Base-by-base conservation (phyloP, 1,284 basidiomycete genomes). In the Trichosporon faecale region DNA sequence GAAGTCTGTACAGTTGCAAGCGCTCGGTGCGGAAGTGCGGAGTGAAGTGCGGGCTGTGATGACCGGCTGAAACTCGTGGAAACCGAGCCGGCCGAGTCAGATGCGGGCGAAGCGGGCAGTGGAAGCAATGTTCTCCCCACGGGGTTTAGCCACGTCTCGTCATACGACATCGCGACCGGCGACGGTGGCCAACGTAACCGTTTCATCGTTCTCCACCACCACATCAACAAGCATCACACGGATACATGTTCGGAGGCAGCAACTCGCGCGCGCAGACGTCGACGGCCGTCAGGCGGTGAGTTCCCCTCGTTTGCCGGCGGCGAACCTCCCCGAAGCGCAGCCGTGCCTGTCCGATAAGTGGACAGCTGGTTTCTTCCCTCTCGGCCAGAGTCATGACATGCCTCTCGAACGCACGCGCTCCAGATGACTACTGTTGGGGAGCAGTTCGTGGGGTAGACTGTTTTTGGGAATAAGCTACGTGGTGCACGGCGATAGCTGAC, bases 211-310 rank as follows among this genome's bases (percentile, higher is more conserved):
- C 16, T 61, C 57, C 57, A 61, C 18, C 57, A 11, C 25, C 25
- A 29, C 14, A 8, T 1, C 14, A n/a, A 27, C 12, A 25, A 18
- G 27, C 29, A 31, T 11, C 18, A 61, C 57, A 33, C 14, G 27
- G 52, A 61, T 18, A 31, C 57, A 82, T 82, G 81, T 81, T 81
- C 67, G 76, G 71, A 37, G 72, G 75, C 65, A 76, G 71, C 61
- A 77, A 75, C 68, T 63, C 80, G 3, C 75, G 81, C 69, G 77
- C 80, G 16, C 81, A 83, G 70, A 77, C 80, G 2, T 80, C 81
- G 44, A 84, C 81, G 6, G 82, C 82, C 1, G 77, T 79, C 3
- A 68, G 80, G 33, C 74, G 82, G 81, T 81, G 63, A 65, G 76
- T 76, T 16, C 52, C 4, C 27, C 21, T 27, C 4, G 33, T n/a